Conservation (phyloP, 306 rosid genomes). For the Cucurbita argyrosperma region DNA sequence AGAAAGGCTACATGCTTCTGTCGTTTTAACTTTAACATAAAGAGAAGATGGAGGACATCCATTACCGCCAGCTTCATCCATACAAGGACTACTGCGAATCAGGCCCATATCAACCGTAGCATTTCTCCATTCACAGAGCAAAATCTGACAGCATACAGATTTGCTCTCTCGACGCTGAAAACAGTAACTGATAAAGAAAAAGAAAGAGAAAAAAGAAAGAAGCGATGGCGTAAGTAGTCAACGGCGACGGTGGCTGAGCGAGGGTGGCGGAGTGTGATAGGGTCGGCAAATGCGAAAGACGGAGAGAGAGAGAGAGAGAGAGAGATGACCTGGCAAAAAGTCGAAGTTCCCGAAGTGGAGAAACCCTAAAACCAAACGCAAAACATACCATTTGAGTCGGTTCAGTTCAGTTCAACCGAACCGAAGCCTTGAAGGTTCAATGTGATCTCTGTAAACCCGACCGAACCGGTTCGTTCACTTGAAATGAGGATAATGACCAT, state of each 20-base stretch:
- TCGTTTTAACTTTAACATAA: neutral
- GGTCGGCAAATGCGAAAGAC: neutral
- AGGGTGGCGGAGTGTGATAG: neutral
- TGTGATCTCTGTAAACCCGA: neutral
- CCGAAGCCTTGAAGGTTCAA: neutral
- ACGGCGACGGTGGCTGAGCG: neutral
- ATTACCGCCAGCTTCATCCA: constrained; percentile 1
- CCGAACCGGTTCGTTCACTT: neutral
- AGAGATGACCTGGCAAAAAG: neutral
- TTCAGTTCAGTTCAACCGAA: neutral
- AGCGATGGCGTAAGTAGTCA: neutral
- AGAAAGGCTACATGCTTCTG: neutral
- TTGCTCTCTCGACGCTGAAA: constrained; percentile 15
- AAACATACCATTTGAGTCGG: neutral
- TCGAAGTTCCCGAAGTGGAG: neutral
- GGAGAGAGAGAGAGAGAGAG: neutral
- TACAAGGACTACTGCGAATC: neutral
- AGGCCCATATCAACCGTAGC: neutral
- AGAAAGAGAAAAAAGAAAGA: neutral
- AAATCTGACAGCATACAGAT: constrained; percentile 26
- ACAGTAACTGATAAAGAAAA: constrained; percentile 6
- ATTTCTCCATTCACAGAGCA: neutral
- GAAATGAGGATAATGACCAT: no score
- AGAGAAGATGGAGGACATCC: neutral
- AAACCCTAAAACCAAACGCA: neutral